A percentile compares a stretch with the other conserved stretches of the same genome.
Conservation (phyloP, 306 rosid species). For the Acacia acuminata region DNA sequence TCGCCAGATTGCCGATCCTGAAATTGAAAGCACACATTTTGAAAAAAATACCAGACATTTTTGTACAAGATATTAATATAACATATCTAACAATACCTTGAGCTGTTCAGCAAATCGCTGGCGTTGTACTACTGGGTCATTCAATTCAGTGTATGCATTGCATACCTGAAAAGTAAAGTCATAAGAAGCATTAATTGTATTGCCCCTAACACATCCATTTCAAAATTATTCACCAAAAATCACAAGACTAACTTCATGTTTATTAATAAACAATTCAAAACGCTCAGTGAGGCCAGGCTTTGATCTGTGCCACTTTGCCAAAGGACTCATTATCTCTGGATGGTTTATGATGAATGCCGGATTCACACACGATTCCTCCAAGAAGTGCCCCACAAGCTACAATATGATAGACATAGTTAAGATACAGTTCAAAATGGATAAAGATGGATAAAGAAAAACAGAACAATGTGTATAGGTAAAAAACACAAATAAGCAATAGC, state of each 20-base stretch:
- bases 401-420: constrained; percentile 15
- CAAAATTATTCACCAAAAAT: background rate
- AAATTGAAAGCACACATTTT: constrained; percentile 18
- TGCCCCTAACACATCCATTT: background rate
- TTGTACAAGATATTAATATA: background rate
- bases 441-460: background rate
- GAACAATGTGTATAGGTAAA: background rate
- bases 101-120: constrained; percentile 91
- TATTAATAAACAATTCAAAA: constrained; percentile 81
- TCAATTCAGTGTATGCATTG: constrained; percentile 95
- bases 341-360: constrained; percentile 86
- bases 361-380: constrained; percentile 85
- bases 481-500: background rate
- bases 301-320: constrained; percentile 93
- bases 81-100: constrained; percentile 56
- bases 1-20: constrained; percentile 95
- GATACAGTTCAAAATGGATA: constrained; percentile 1
- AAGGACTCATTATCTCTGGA: constrained; percentile 93
- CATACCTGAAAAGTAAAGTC: constrained; percentile 52
- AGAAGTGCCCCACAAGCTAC: constrained; percentile 97
- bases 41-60: background rate
- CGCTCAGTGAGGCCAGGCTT: constrained; percentile 89
- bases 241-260: constrained; percentile 61
- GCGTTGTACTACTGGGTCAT: constrained; percentile 95
- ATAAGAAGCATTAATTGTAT: constrained; percentile 13